Evolutionary conservation across 1,139 yeast genomes (phyloP), one percentile per base, ranked within the genome.

Genomic region (Williopsis jadinii): DNA sequence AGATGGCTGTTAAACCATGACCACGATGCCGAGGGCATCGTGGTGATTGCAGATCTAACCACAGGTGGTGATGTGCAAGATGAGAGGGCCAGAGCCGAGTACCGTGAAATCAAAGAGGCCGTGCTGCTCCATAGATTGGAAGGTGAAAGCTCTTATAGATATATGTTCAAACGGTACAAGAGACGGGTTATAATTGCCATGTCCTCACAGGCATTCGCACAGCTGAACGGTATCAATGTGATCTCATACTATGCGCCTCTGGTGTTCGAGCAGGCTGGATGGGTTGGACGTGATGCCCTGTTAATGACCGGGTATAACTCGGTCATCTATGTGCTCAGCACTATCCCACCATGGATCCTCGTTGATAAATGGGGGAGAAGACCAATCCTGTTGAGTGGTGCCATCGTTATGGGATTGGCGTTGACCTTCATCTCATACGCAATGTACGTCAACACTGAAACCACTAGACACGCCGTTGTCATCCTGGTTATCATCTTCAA

Each of bases 241-340:
- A 86, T 90, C 42, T 81, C 95, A 1, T 90, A 88, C 65, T 88
- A 88, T 63, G 96, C 96, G 1, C 96, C 97, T 1, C 70, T 88
- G 64, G 94, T 88, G 37, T 90, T 88, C 62, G 96, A 87, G 61
- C 85, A 85, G 55, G 97, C 97, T 3, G 97, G 97, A 26, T 88
- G 96, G 96, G 64, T 74, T 11, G 97, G 96, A 26, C 70, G 95
- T 48, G 77, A 78, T 52, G 96, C 97, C 2, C 77, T 88, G 47
- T 72, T 87, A 46, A 86, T 88, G 95, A 86, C 97, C 0, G 97
- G 97, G n/a, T 71, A 85, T 50, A 90, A 88, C 59, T 77, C 88
- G 3, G 56, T 88, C 14, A 73, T 88, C 36, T 90, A 88, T 60
- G 73, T 87, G 11, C 53, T 72, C 8, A 75, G 90, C 36, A 86